Percentiles rank a stretch among this genome's conserved stretches.
These are phyloP conservation scores for Trypanosoma conorhini DNA, from an alignment of 208 protist genomes.

Conservation along the genomic window DNA sequence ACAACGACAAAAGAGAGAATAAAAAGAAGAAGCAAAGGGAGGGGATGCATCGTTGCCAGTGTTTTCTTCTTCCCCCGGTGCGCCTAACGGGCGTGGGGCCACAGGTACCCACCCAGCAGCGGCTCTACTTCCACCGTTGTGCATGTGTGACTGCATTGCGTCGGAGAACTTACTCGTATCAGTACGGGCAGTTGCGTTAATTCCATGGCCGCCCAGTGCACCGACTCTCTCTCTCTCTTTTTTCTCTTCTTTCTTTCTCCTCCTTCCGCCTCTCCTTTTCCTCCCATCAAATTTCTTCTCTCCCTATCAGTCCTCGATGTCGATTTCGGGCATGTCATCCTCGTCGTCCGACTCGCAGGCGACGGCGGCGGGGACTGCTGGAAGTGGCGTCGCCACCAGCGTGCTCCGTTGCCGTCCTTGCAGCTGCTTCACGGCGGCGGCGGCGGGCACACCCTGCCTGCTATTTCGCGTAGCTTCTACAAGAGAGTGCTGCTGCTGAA, in stretches of 20 bases:
- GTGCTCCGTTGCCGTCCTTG: conserved; percentile 2
- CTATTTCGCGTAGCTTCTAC: not conserved
- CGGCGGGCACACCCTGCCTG: not conserved
- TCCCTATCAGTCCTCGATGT: conserved; percentile 48
- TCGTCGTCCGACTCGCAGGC: conserved; percentile 26
- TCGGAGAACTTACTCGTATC: not conserved
- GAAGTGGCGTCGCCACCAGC: not conserved
- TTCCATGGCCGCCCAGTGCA: not conserved
- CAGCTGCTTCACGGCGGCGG: not conserved
- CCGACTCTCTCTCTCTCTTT: conserved; percentile 3
- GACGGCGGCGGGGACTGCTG: not conserved
- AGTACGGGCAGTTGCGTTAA: not conserved
- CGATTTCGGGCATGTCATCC: conserved; percentile 60
- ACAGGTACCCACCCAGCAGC: not conserved
- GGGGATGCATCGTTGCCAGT: not conserved
- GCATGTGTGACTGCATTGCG: too few species aligned
- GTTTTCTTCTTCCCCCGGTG: not conserved
- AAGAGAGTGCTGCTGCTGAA: not conserved
- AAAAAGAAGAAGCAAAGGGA: not conserved
- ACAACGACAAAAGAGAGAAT: conserved; percentile 5
- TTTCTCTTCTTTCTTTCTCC: conserved; percentile 6
- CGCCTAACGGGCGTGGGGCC: not conserved
- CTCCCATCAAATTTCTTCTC: too few species aligned
- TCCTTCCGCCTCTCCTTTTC: not conserved
- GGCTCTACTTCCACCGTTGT: not conserved